Conservation (phyloP, 2,329 filamentous ascomycete genomes). For the Penicillium sp. region DNA sequence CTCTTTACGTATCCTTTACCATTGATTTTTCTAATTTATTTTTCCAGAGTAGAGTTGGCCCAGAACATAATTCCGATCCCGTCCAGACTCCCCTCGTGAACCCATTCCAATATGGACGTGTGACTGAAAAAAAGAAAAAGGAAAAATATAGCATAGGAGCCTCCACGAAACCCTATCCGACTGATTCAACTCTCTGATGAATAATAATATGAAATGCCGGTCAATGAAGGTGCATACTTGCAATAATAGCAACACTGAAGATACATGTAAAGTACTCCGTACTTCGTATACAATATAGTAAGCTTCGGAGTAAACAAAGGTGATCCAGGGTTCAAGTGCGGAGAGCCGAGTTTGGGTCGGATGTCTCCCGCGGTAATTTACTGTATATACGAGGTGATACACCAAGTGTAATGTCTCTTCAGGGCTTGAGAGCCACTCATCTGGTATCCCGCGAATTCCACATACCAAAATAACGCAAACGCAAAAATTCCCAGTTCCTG, state of each 20-base stretch:
- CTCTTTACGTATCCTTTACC: not conserved
- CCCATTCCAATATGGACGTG: not conserved
- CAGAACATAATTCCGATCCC: not conserved
- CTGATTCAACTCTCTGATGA: not conserved
- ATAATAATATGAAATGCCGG: not conserved
- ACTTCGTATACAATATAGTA: not conserved
- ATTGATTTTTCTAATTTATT: not conserved
- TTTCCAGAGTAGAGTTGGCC: conserved; percentile 2
- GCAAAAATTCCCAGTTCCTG: conserved; percentile 32
- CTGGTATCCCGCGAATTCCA: not conserved
- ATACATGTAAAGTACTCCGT: not conserved
- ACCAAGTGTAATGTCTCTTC: not conserved
- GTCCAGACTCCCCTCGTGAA: not conserved
- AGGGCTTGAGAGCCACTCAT: not conserved
- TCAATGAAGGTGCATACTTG: not conserved
- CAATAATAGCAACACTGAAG: not conserved
- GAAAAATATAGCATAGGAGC: not conserved
- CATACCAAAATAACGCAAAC: not conserved
- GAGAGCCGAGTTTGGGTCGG: conserved; percentile 7
- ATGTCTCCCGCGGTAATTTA: conserved; percentile 12
- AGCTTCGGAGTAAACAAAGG: conserved; percentile 7
- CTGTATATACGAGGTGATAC: not conserved
- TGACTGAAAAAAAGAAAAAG: not conserved
- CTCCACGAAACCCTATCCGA: not conserved
- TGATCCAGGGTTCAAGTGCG: conserved; percentile 14